These are phyloP conservation scores for Theileria annulata DNA, from an alignment of 169 alveolate species.

Conservation along the genomic window DNA sequence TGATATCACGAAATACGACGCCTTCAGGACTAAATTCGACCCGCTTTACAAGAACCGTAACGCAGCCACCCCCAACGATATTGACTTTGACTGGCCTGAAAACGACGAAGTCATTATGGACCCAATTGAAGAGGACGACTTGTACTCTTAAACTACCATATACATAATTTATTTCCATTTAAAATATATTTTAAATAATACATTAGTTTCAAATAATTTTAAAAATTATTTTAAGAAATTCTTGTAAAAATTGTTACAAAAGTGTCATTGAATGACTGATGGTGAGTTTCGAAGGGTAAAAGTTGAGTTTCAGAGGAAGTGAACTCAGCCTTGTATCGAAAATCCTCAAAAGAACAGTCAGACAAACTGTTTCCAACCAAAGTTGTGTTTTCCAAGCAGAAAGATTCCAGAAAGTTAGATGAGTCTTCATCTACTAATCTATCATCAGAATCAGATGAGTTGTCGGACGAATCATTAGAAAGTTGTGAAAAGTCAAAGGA, in stretches of 20 bases:
- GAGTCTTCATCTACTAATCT: neutral
- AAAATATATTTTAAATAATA: neutral
- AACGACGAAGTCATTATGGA: conserved; percentile 67
- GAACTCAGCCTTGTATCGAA: conserved; percentile 10
- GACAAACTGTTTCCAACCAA: conserved; percentile 57
- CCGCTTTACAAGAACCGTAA: conserved; percentile 93
- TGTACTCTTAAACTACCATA: conserved; percentile 61
- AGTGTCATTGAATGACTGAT: conserved; percentile 60
- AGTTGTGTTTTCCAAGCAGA: conserved; percentile 23
- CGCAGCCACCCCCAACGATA: conserved; percentile 84
- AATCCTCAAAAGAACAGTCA: conserved; percentile 15
- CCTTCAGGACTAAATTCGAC: conserved; percentile 97
- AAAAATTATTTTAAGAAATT: neutral
- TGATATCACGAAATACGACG: conserved; percentile 91
- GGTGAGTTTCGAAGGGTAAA: conserved; percentile 39
- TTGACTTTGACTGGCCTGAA: conserved; percentile 93
- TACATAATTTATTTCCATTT: neutral
- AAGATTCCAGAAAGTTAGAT: neutral
- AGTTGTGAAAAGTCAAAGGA: neutral
- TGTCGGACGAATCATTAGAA: neutral
- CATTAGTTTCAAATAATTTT: neutral
- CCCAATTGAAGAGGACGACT: conserved; percentile 74
- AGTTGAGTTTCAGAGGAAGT: conserved; percentile 32
- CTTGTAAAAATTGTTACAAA: conserved; percentile 34
- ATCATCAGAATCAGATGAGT: neutral